Conservation (phyloP, 805 yeast species). For the Barnettozyma salicaria region DNA sequence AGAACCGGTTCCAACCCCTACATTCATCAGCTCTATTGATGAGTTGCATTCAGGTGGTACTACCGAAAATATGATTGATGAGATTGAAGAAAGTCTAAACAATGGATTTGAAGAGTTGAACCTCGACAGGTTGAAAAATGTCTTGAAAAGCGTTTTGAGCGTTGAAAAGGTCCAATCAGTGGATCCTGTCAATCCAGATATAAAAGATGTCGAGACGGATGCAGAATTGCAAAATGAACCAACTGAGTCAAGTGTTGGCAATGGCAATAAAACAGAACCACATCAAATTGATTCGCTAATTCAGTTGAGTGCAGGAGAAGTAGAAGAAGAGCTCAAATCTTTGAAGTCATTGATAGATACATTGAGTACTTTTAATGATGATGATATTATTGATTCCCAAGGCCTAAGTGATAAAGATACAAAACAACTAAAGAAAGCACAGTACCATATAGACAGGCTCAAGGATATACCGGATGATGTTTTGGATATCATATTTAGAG, state of each 20-base stretch:
- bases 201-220: neutral
- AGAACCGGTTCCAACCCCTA: neutral
- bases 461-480: slow-evolving; percentile 9
- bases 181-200: too few relatives aligned
- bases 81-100: slow-evolving; percentile 1
- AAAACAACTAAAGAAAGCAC: slow-evolving; percentile 1
- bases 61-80: slow-evolving; percentile 2
- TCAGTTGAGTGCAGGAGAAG: neutral
- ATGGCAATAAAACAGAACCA: neutral
- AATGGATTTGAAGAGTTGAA: slow-evolving; percentile 6
- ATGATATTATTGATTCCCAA: slow-evolving; percentile 1
- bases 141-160: slow-evolving; percentile 2
- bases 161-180: too few relatives aligned
- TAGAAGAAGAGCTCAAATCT: slow-evolving; percentile 2
- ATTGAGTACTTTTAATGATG: slow-evolving; percentile 3
- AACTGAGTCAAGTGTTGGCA: neutral
- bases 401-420: slow-evolving; percentile 7
- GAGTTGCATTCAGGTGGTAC: neutral
- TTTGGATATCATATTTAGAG: slow-evolving; percentile 6
- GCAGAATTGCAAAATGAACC: neutral
- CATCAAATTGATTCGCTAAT: neutral
- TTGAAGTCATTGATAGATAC: slow-evolving; percentile 4
- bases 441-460: slow-evolving; percentile 3
- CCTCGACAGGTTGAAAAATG: slow-evolving; percentile 6
- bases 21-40: neutral